Conservation (phyloP, 2,329 filamentous ascomycete genomes). For the Aspergillus brasiliensis region DNA sequence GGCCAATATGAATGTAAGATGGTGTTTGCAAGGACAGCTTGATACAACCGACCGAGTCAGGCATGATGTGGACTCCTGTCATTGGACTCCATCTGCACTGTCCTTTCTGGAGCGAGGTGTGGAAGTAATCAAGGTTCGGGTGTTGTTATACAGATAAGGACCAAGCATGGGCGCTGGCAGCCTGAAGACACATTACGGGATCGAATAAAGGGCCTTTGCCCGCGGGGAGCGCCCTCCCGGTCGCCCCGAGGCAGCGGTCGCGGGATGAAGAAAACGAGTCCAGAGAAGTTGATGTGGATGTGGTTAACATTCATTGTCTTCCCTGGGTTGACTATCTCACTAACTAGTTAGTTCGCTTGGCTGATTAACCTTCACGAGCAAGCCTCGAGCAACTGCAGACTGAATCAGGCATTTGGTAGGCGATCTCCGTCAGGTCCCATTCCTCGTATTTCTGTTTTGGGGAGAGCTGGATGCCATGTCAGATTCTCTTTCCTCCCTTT, state of each 20-base stretch:
- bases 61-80: too few species aligned
- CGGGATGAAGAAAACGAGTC: not conserved
- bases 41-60: too few species aligned
- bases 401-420: not conserved
- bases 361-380: not conserved
- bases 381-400: not conserved
- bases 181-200: too few species aligned
- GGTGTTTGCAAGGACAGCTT: too few species aligned
- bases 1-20: too few species aligned
- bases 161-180: too few species aligned
- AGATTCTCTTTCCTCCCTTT: not conserved
- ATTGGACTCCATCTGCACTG: too few species aligned
- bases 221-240: not conserved
- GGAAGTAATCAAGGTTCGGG: too few species aligned
- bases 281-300: not conserved
- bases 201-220: too few species aligned
- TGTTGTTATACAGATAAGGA: too few species aligned
- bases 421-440: not conserved
- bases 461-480: not conserved
- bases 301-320: not conserved
- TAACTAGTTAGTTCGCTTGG: not conserved
- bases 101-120: too few species aligned
- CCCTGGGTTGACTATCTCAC: not conserved
- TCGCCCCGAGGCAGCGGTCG: too few species aligned
- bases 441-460: not conserved